These are phyloP conservation scores for Epichloe sp. DNA, from an alignment of 2,329 filamentous ascomycete genomes.

Conservation along the genomic window DNA sequence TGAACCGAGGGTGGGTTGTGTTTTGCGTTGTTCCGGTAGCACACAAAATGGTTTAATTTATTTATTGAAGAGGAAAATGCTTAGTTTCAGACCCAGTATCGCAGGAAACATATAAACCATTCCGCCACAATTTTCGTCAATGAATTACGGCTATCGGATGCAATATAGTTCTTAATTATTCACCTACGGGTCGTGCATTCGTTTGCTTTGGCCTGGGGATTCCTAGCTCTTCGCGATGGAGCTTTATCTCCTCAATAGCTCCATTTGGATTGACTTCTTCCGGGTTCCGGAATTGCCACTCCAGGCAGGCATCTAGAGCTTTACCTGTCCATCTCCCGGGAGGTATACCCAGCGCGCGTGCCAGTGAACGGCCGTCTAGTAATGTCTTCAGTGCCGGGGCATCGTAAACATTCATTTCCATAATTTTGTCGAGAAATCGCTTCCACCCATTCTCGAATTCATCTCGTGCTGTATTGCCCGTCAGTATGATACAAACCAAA, in stretches of 20 bases:
- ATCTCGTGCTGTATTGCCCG: constrained; percentile 24
- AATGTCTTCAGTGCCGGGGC: constrained; percentile 46
- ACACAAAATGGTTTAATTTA: too few relatives aligned
- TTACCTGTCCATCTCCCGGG: constrained; percentile 75
- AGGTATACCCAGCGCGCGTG: constrained; percentile 51
- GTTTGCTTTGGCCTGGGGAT: constrained; percentile 12
- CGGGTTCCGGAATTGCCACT: constrained; percentile 81
- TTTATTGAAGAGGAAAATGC: too few relatives aligned
- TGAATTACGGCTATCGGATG: too few relatives aligned
- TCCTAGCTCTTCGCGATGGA: constrained; percentile 37
- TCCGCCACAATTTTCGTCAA: too few relatives aligned
- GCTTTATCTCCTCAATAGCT: constrained; percentile 46
- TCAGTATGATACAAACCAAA: neutral
- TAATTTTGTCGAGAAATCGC: constrained; percentile 40
- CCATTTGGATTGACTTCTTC: constrained; percentile 42
- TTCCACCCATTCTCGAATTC: constrained; percentile 39
- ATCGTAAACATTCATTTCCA: constrained; percentile 41
- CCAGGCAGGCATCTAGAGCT: constrained; percentile 67
- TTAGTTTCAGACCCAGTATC: too few relatives aligned
- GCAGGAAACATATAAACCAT: too few relatives aligned
- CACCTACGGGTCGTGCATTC: neutral
- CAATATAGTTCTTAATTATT: too few relatives aligned
- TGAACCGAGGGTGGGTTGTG: too few relatives aligned
- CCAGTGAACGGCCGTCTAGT: constrained; percentile 64
- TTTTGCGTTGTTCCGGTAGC: too few relatives aligned